These are phyloP conservation scores for Aspergillus texensis DNA, from an alignment of 2,329 filamentous ascomycete species.

Conservation along the genomic window DNA sequence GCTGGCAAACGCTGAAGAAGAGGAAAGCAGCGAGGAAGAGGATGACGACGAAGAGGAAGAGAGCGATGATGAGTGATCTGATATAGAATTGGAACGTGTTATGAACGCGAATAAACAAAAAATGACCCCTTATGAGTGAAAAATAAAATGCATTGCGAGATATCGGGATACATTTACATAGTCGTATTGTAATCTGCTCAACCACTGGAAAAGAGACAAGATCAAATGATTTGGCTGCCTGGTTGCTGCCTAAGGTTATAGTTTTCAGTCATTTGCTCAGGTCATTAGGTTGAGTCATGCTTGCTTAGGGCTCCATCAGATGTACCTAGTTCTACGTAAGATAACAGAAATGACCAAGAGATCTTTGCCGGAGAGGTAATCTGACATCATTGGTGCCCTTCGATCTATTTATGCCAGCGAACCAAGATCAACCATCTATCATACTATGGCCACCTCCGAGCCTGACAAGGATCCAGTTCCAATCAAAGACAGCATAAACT, in stretches of 20 bases:
- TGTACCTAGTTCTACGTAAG: too few species aligned
- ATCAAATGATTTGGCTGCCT: not conserved
- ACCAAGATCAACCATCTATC: not conserved
- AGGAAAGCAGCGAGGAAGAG: slow-evolving; percentile 63
- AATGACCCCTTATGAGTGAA: not conserved
- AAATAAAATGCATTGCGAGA: not conserved
- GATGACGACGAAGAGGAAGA: slow-evolving; percentile 13
- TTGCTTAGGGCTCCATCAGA: not conserved
- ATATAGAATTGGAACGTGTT: slow-evolving; percentile 5
- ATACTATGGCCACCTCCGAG: not conserved
- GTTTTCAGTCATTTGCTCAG: not conserved
- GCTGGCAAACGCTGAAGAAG: slow-evolving; percentile 74
- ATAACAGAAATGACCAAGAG: not conserved
- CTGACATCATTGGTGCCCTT: not conserved
- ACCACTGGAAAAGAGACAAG: not conserved
- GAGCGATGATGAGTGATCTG: slow-evolving; percentile 23
- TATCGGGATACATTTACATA: not conserved
- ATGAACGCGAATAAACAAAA: not conserved
- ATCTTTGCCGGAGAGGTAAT: not conserved
- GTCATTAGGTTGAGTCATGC: not conserved
- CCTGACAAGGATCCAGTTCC: not conserved
- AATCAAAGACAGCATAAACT: not conserved
- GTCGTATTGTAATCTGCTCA: not conserved
- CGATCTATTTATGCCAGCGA: not conserved
- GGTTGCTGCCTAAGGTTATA: not conserved